These are phyloP conservation scores for Lentinula lateritia DNA, from an alignment of 768 basidiomycete genomes.

Conservation along the genomic window DNA sequence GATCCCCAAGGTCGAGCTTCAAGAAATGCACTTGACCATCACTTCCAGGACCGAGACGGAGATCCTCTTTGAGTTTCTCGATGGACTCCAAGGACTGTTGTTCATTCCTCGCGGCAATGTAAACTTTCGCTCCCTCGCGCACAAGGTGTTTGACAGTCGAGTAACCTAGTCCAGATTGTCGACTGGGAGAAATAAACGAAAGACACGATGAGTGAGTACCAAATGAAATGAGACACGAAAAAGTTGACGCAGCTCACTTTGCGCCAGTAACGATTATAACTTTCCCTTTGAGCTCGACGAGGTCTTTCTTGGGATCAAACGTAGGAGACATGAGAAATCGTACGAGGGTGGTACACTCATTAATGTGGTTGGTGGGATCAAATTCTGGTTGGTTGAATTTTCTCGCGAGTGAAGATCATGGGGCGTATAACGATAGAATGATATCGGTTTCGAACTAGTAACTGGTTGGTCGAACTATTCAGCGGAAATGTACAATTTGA, in stretches of 20 bases:
- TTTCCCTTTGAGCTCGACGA: constrained; percentile 23
- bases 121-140: constrained; percentile 36
- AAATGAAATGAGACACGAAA: no score
- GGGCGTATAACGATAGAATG: no score
- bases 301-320: constrained; percentile 12
- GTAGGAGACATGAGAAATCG: not conserved
- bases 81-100: constrained; percentile 31
- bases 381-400: no score
- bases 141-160: constrained; percentile 33
- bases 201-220: not conserved
- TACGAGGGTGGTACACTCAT: not conserved
- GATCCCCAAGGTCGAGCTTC: constrained; percentile 18
- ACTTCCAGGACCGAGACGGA: constrained; percentile 12
- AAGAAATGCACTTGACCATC: constrained; percentile 24
- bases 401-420: no score
- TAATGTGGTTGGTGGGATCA: no score
- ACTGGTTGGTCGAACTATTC: no score
- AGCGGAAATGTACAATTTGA: no score
- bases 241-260: constrained; percentile 6
- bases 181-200: not conserved
- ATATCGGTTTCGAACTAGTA: no score
- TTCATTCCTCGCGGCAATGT: constrained; percentile 33
- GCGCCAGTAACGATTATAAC: constrained; percentile 28
- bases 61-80: constrained; percentile 18
- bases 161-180: constrained; percentile 29